Conservation (phyloP, 805 yeast species). For the Candida argentea region DNA sequence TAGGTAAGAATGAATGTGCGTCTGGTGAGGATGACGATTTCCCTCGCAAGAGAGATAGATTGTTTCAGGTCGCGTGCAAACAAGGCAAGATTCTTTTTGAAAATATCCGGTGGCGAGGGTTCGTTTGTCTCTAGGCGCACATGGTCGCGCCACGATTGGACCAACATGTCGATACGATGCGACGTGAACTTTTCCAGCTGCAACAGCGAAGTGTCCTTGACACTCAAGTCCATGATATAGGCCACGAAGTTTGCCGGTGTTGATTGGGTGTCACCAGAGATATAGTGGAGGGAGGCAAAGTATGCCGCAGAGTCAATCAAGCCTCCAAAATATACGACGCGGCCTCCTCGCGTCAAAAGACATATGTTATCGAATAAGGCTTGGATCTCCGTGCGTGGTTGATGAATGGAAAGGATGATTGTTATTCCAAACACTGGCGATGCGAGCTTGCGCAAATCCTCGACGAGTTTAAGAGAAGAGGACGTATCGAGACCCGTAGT, state of each 20-base stretch:
- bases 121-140: conserved; percentile 3
- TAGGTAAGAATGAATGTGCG: conserved; percentile 23
- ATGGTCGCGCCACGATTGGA: conserved; percentile 15
- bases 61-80: conserved; percentile 10
- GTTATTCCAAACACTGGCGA: conserved; percentile 52
- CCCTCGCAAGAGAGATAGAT: conserved; percentile 18
- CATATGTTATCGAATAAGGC: conserved; percentile 58
- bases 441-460: conserved; percentile 43
- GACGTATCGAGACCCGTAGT: conserved; percentile 81
- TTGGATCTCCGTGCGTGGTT: conserved; percentile 72
- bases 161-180: conserved; percentile 16
- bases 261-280: conserved; percentile 1
- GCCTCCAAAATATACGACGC: conserved; percentile 36
- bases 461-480: conserved; percentile 56
- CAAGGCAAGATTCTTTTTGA: conserved; percentile 9
- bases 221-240: conserved; percentile 26
- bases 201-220: conserved; percentile 21
- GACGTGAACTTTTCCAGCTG: conserved; percentile 14
- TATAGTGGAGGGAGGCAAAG: conserved; percentile 27
- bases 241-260: conserved; percentile 14
- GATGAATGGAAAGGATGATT: conserved; percentile 69
- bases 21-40: conserved; percentile 22
- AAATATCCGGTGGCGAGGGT: conserved; percentile 3
- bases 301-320: conserved; percentile 34
- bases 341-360: conserved; percentile 52